Base-by-base conservation (phyloP, 2,329 filamentous ascomycete species). In the Alternaria hordeiaustralica region DNA sequence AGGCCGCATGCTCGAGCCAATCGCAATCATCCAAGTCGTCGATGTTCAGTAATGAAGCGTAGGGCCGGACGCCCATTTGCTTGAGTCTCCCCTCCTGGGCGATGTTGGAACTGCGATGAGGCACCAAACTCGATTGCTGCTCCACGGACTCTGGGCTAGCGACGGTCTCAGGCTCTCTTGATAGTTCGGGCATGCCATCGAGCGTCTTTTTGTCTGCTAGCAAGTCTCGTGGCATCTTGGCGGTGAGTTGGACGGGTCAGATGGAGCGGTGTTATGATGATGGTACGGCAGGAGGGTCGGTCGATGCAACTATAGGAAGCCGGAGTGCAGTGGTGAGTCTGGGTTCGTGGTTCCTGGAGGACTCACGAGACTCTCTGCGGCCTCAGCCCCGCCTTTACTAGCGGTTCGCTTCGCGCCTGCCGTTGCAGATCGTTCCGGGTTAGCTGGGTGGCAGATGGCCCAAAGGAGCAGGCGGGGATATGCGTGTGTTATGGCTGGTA, bases 21-120 rank as follows among this genome's bases (percentile, higher is more conserved):
- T 87, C 81, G 76, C 88, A 89, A 69, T 86, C 88, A 30, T 90
- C 88, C 53, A 90, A 77, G 71, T 93, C 89, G 25, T 86, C 87
- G 51, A 87, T 79, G 44, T 88, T 92, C 55, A 97, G 85, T 26
- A 91, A 87, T 56, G 92, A 88, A n/a, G 92, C 87, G 72, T 92
- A 91, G 25, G 93, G 89, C 73, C 92, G 87, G 72, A 93, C 87
- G 71, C 90, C 89, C 68, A 77, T 74, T 56, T 73, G 77, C 58
- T 71, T 73, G 66, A 73, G 74, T 18, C 69, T 61, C 26, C 76
- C 72, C 23, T 77, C 73, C 23, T 75, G 63, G 5, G 75, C 62
- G 30, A 70, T 65, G 45, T 66, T 69, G 21, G 70, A 59, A 44
- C 64, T 66, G 67, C 71, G 75, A 62, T 74, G 67, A 9, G 73